Evolutionary conservation across 2,329 filamentous ascomycete species (phyloP), one percentile per base, ranked within the genome.

Genomic region (Blastomyces gilchristii): DNA sequence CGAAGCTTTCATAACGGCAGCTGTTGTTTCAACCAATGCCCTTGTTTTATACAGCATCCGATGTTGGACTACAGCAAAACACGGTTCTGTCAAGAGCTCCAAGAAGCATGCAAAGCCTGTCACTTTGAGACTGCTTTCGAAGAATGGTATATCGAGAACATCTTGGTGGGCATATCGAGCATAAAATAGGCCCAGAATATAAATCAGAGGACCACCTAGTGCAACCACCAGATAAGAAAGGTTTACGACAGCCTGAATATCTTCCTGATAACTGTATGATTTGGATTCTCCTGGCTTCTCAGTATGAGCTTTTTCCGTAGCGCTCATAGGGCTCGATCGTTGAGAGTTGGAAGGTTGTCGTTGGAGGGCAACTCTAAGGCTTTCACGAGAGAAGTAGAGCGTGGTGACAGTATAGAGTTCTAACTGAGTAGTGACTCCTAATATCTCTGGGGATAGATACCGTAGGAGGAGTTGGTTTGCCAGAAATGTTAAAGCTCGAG

Each of bases 361-460:
- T 76, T 97, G 93, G 45, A 96, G 85, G 34, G 93, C 91, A n/a
- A 96, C 88, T 18, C 94, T 87, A 58, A 97, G 79, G 70, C 89
- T 93, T 76, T 99, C 94, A 49, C 94, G 84, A 0, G 94, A 89
- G 71, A 99, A 97, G 75, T 96, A 97, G 0, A 99, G 82, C n/a
- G 95, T 87, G 0, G 91, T 91, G 54, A 96, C 88, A 64, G 93
- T 92, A 74, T 92, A 97, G 0, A 97, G 85, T 70, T 99, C 94
- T 2, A 99, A 83, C 74, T 97, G 94, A 0, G 92, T 88, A 1
- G 92, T 88, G 5, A 96, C 81, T 6, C 93, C 94, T 0, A 99
- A 83, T 0, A 95, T 82, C 64, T 88, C 84, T 0, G 94, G 92
- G 0, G 91, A 96, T 54, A 97, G 80, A 73, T 89, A 93, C 45